phyloP scores from a whole-genome alignment of 139 green algal species.

The Coelastrella sp. region DNA sequence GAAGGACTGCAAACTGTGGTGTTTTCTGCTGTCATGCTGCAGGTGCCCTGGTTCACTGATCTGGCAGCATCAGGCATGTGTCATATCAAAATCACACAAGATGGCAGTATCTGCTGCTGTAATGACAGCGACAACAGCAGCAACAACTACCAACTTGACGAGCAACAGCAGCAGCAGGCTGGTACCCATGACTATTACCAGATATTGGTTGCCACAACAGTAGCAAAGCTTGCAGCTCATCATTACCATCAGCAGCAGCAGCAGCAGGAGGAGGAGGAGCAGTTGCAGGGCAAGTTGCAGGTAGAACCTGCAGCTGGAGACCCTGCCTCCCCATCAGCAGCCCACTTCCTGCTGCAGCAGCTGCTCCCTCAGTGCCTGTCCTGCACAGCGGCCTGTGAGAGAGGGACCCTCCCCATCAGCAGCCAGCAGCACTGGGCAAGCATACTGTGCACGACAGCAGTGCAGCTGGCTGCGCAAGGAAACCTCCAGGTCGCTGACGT shows the following conservation, averaged over 20 bases:
- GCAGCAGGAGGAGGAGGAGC: background rate
- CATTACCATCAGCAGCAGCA: background rate
- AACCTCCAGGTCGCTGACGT: background rate
- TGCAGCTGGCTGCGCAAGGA: background rate
- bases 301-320: no score
- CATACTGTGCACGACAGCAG: background rate
- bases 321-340: background rate
- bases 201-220: background rate
- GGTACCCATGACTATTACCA: background rate
- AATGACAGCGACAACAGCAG: background rate
- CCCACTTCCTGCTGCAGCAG: conserved; percentile 7
- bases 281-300: background rate
- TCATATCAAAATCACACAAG: background rate
- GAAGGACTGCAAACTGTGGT: background rate
- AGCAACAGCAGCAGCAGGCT: conserved; percentile 1
- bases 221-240: background rate
- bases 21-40: background rate
- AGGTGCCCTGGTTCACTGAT: conserved; percentile 23
- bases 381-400: background rate
- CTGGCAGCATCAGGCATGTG: background rate
- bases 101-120: background rate
- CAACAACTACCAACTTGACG: background rate
- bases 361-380: conserved; percentile 17
- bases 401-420: background rate
- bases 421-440: conserved; percentile 4